Percentiles rank a stretch among this genome's conserved stretches.
These are phyloP conservation scores for Penicillium sp. DNA, from an alignment of 2,329 filamentous ascomycete genomes.

Conservation along the genomic window DNA sequence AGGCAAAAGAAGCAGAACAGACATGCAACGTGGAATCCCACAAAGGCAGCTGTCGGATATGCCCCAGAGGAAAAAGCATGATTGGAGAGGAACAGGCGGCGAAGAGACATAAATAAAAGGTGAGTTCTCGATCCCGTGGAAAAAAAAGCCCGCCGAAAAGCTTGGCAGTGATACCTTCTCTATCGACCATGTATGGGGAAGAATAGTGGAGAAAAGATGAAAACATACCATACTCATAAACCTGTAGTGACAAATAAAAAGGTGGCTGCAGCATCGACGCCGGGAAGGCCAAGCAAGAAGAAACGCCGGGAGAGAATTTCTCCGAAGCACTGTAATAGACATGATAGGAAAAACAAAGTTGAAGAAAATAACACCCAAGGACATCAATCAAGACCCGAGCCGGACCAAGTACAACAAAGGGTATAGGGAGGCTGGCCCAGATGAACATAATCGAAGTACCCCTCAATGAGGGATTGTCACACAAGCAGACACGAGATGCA, in stretches of 20 bases:
- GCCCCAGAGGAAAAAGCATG: background rate
- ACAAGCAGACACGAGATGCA: conserved; percentile 24
- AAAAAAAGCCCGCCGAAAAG: conserved; percentile 16
- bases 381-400: conserved; percentile 21
- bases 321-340: conserved; percentile 12
- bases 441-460: conserved; percentile 37
- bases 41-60: conserved; percentile 3
- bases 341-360: conserved; percentile 21
- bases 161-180: conserved; percentile 15
- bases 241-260: conserved; percentile 20
- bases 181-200: conserved; percentile 28
- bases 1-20: conserved; percentile 8
- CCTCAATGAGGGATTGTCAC: conserved; percentile 18
- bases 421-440: conserved; percentile 40
- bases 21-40: background rate
- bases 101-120: conserved; percentile 4
- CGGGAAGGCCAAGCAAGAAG: conserved; percentile 11
- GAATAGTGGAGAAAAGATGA: conserved; percentile 8
- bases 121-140: conserved; percentile 10
- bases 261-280: conserved; percentile 22
- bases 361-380: conserved; percentile 13
- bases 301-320: conserved; percentile 19
- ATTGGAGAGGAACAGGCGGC: conserved; percentile 7
- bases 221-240: conserved; percentile 29
- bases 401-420: conserved; percentile 40